phyloP scores from a whole-genome alignment of 2,329 filamentous ascomycete genomes.

The Herpomyces periplanetae region DNA sequence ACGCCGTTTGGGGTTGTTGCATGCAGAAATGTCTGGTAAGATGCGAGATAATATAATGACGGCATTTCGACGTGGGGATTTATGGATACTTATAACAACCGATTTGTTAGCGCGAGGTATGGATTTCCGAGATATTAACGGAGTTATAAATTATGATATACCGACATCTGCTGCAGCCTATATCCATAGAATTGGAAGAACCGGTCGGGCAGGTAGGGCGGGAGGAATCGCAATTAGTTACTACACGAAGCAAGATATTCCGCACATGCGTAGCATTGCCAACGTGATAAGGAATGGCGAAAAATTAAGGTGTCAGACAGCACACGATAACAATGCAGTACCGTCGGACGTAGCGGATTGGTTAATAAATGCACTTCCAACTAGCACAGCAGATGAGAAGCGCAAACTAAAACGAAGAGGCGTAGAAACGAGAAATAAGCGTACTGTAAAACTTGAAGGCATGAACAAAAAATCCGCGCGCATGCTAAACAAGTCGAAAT shows the following conservation, averaged over 20 bases:
- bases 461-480: conserved; percentile 10
- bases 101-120: conserved; percentile 68
- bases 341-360: conserved; percentile 22
- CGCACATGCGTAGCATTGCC: conserved; percentile 54
- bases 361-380: conserved; percentile 54
- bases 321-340: conserved; percentile 12
- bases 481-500: too few species aligned
- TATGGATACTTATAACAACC: conserved; percentile 88
- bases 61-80: conserved; percentile 53
- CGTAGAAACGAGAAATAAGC: conserved; percentile 24
- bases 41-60: conserved; percentile 47
- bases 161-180: conserved; percentile 64
- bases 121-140: conserved; percentile 76
- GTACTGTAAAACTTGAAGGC: conserved; percentile 7
- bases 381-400: conserved; percentile 42
- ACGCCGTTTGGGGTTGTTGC: conserved; percentile 49
- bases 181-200: conserved; percentile 67
- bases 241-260: conserved; percentile 79
- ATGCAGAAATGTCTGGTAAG: conserved; percentile 41
- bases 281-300: conserved; percentile 65
- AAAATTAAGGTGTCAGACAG: conserved; percentile 13
- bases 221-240: conserved; percentile 71
- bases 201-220: conserved; percentile 47
- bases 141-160: conserved; percentile 89
- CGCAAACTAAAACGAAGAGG: conserved; percentile 44